Conservation (phyloP, 2,329 filamentous ascomycete genomes). For the Albifimbria verrucaria region DNA sequence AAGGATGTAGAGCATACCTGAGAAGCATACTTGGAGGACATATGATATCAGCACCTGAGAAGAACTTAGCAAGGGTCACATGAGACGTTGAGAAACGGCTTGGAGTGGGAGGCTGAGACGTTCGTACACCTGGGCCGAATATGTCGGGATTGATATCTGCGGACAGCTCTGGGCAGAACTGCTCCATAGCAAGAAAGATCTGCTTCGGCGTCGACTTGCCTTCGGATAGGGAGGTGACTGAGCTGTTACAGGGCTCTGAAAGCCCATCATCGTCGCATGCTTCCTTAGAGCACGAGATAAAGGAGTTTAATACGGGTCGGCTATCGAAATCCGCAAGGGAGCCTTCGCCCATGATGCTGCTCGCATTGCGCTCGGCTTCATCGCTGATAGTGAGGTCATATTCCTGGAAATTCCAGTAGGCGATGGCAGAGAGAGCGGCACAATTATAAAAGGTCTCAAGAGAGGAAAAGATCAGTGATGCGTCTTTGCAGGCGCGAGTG, state of each 20-base stretch:
- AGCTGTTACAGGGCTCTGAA: conserved; percentile 24
- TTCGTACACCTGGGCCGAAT: conserved; percentile 34
- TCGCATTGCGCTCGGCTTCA: conserved; percentile 33
- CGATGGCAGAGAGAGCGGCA: conserved; percentile 30
- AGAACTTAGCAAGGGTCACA: conserved; percentile 7
- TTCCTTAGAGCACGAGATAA: conserved; percentile 31
- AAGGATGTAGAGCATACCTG: conserved; percentile 27
- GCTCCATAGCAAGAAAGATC: conserved; percentile 30
- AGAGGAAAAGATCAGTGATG: conserved; percentile 27
- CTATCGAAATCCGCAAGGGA: conserved; percentile 27
- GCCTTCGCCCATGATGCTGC: conserved; percentile 29
- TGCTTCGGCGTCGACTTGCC: conserved; percentile 21
- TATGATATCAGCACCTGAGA: conserved; percentile 35
- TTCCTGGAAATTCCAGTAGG: conserved; percentile 28
- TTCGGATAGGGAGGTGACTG: conserved; percentile 22
- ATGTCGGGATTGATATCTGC: conserved; percentile 37
- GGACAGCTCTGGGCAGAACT: conserved; percentile 31
- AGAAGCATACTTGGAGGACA: conserved; percentile 33
- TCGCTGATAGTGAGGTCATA: conserved; percentile 24
- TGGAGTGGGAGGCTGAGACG: not conserved
- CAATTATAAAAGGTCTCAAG: conserved; percentile 38
- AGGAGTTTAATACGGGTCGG: conserved; percentile 24
- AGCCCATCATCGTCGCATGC: conserved; percentile 31
- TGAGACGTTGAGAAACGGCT: not conserved
- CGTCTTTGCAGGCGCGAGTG: conserved; percentile 26